A percentile compares a stretch with the other conserved stretches of the same genome.
Evolutionary conservation across 495 filamentous ascomycete genomes (phyloP).

Genomic region (Xylona heveae): DNA sequence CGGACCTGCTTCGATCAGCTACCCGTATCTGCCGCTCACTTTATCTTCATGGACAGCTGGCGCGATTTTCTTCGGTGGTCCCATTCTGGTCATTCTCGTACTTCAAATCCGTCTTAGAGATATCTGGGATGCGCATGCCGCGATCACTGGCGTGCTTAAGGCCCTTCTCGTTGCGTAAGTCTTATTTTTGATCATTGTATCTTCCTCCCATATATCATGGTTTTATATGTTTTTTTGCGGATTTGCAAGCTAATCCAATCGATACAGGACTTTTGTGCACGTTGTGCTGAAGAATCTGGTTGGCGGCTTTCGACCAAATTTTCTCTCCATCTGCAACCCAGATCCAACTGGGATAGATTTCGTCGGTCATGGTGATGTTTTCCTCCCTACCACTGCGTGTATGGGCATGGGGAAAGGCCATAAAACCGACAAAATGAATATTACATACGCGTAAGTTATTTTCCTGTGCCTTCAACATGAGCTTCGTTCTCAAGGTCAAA

Average conservation of each 20-base stretch:
- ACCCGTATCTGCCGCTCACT: background rate
- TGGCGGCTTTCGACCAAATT: slow-evolving; percentile 35
- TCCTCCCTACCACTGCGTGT: background rate
- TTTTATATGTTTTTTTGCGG: background rate
- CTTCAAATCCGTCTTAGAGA: background rate
- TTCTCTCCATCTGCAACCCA: slow-evolving; percentile 33
- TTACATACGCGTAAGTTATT: slow-evolving; percentile 18
- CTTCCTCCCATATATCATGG: background rate
- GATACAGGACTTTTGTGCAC: slow-evolving; percentile 23
- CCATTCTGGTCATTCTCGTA: slow-evolving; percentile 1
- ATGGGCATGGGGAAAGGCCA: too few relatives aligned
- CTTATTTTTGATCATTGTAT: background rate
- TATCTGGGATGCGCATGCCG: background rate
- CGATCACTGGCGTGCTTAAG: background rate
- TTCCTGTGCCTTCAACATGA: background rate
- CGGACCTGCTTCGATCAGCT: background rate
- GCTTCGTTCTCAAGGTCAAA: slow-evolving; percentile 2
- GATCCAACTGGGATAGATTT: slow-evolving; percentile 9
- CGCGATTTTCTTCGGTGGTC: background rate
- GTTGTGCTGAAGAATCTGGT: slow-evolving; percentile 35
- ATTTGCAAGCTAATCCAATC: background rate
- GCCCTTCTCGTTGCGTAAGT: background rate
- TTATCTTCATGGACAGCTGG: background rate
- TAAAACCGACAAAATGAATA: slow-evolving; percentile 9
- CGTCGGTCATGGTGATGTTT: background rate